These are phyloP conservation scores for Toxicodendron radicans DNA, from an alignment of 345 rosid genomes.

Conservation along the genomic window DNA sequence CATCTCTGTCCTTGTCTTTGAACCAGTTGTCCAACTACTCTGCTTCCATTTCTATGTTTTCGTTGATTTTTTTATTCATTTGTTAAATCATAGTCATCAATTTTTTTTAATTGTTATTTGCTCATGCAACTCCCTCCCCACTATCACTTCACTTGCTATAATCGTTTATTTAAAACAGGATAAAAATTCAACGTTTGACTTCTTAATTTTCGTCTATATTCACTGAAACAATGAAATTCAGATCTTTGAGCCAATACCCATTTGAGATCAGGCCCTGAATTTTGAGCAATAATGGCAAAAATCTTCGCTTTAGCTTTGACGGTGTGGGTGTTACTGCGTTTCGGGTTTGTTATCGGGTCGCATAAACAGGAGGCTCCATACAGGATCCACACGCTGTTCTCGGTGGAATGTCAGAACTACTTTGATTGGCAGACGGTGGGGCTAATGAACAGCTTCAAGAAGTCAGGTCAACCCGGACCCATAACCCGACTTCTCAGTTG, in stretches of 20 bases:
- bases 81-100: not conserved
- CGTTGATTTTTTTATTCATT: not conserved
- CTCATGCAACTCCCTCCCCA: conserved; percentile 12
- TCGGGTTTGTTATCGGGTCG: conserved; percentile 30
- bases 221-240: conserved; percentile 30
- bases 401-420: conserved; percentile 93
- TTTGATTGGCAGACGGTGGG: conserved; percentile 99
- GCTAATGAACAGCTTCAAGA: conserved; percentile 82
- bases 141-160: not conserved
- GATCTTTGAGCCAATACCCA: conserved; percentile 37
- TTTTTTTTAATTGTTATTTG: not conserved
- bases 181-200: conserved; percentile 39
- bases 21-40: conserved; percentile 6
- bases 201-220: not conserved
- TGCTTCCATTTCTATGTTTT: not conserved
- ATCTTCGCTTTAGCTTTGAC: conserved; percentile 20
- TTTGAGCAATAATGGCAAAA: conserved; percentile 38
- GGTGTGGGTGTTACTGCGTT: conserved; percentile 27
- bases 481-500: conserved; percentile 90
- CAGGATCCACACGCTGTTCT: conserved; percentile 94
- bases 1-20: not conserved
- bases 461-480: conserved; percentile 90
- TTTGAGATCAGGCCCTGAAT: conserved; percentile 32
- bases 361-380: conserved; percentile 49
- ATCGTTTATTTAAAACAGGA: not conserved